These are phyloP conservation scores for Pelomyxa schiedti DNA, from an alignment of 78 protist species.

Conservation along the genomic window DNA sequence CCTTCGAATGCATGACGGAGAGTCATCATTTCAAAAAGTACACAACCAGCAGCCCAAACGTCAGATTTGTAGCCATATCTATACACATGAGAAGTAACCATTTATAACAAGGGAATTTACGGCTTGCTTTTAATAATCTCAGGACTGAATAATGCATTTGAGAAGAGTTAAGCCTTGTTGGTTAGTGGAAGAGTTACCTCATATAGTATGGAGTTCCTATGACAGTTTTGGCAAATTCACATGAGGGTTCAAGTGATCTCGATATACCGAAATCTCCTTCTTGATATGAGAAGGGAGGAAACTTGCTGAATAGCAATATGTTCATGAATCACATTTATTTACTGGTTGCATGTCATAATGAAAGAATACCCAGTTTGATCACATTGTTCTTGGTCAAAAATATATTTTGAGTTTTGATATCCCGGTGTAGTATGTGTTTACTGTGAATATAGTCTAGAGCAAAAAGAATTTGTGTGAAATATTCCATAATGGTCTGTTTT, in stretches of 20 bases:
- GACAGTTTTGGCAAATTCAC: slow-evolving; percentile 53
- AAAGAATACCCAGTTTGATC: not conserved
- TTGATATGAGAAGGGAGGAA: too few relatives aligned
- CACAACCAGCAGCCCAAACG: slow-evolving; percentile 74
- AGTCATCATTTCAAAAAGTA: not conserved
- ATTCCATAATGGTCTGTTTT: not conserved
- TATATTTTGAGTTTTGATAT: slow-evolving; percentile 15
- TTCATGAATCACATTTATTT: too few relatives aligned
- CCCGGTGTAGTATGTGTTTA: slow-evolving; percentile 13
- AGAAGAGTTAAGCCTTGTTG: too few relatives aligned
- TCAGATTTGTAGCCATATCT: slow-evolving; percentile 63
- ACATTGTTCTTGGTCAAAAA: slow-evolving; percentile 1
- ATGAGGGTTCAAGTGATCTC: slow-evolving; percentile 52
- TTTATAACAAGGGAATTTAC: too few relatives aligned
- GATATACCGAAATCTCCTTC: slow-evolving; percentile 95
- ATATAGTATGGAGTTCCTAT: slow-evolving; percentile 90
- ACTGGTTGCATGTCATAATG: too few relatives aligned
- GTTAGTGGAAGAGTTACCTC: too few relatives aligned
- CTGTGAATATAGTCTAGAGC: slow-evolving; percentile 1
- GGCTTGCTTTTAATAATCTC: slow-evolving; percentile 15
- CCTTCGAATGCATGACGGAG: slow-evolving; percentile 79
- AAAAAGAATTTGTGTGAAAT: not conserved
- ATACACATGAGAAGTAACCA: slow-evolving; percentile 59
- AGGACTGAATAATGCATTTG: too few relatives aligned
- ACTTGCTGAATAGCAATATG: too few relatives aligned